Evolutionary conservation across 768 basidiomycete genomes (phyloP), one percentile per base, ranked within the genome.

Genomic region (Kwoniella heveanensis): DNA sequence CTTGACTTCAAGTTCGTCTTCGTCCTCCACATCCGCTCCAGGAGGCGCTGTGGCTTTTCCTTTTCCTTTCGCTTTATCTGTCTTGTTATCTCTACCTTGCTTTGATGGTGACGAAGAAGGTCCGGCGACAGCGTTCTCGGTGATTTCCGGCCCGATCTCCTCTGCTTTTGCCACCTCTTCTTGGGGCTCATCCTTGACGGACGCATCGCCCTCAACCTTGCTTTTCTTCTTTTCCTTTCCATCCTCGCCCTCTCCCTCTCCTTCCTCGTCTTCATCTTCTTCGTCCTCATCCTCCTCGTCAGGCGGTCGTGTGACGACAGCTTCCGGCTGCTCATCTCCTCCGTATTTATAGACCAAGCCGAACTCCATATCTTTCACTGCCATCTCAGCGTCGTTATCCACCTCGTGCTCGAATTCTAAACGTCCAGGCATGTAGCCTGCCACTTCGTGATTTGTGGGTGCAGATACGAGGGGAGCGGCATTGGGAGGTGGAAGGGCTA

Each of bases 401-500:
- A 92, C 82, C 80, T 99, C 95, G 71, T 94, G 93, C 76, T 99
- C 95, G 77, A 99, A 99, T 80, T 99, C 95, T 36, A 99, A 84
- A n/a, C 95, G 88, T 17, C 95, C 95, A 9, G 95, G 95, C 76
- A 99, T 88, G 81, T 89, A 98, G 0, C 89, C 89, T 17, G 89
- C 87, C 44, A 98, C 85, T 81, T 99, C 95, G 78, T 97, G 95
- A 17, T 81, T 81, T 12, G 87, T 91, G 2, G 95, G 95, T 0
- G 89, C 87, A 6, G 95, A 98, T 6, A 90, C 91, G 3, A 93
- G 89, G 1, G 87, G 83, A 75, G 91, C 91, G 29, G 88, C 85
- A 50, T 86, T 82, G 29, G 74, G 51, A 22, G 76, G 61, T 8
- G 78, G 73, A 17, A 78, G 39, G 5, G 71, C 74, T 77, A 36